Base-by-base conservation (phyloP, 306 rosid species). In the Leucaena leucocephala region DNA sequence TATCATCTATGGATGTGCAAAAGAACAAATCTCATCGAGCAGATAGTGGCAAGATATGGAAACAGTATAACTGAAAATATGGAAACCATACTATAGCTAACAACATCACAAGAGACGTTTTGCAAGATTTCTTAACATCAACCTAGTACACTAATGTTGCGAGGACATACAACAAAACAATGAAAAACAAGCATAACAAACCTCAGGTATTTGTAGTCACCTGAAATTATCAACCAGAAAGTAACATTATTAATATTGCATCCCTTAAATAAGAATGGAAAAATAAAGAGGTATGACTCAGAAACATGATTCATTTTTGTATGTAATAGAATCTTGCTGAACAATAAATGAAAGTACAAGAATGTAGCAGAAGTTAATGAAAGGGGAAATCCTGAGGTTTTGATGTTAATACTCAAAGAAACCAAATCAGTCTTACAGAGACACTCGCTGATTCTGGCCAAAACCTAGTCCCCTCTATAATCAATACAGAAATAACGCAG, bases 141-240 rank as follows among this genome's bases (percentile, higher is more conserved):
- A 11, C 16, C 4, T 9, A 2, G 12, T 43, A 42, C 54, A 74
- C 15, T 12, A 15, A 27, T 42, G 49, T 42, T 6, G 75, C 4
- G 17, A 43, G 15, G 71, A 21, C 59, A 68, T 74, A 5, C 6
- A 44, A 7, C 13, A 78, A 46, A 8, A 39, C 64, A 46, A 16
- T 22, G 8, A 65, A 81, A 62, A 55, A 57, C 88, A 76, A 84
- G 92, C 94, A 62, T 55, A 21, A 50, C 89, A 74, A 82, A 94
- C 97, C 94, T 94, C 77, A 89, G 62, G 81, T 94, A 94, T 76
- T 94, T 94, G 90, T 91, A 87, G 73, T 94, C 98, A 80, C 90
- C 97, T 93, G 88, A 68, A 88, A 46, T 13, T 13, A 82, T 35
- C 76, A 70, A 54, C 6, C 71, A 74, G 58, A 3, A 21, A 35